Percentiles rank a stretch among this genome's conserved stretches.
These are phyloP conservation scores for Paecilomyces variotii DNA, from an alignment of 2,329 filamentous ascomycete genomes.

Conservation along the genomic window DNA sequence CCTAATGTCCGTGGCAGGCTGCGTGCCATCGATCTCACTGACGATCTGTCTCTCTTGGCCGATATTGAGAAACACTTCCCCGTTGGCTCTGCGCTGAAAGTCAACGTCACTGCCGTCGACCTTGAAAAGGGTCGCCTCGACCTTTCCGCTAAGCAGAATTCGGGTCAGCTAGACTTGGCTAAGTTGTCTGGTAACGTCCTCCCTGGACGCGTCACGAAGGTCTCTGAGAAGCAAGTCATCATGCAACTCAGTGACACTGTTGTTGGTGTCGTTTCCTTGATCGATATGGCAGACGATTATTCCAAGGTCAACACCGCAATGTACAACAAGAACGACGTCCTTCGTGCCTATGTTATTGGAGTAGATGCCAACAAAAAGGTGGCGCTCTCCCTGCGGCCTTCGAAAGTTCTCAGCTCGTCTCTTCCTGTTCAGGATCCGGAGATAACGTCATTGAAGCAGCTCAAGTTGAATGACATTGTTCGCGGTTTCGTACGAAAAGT, in stretches of 20 bases:
- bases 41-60: slow-evolving; percentile 71
- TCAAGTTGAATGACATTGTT: slow-evolving; percentile 69
- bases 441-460: slow-evolving; percentile 60
- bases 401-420: slow-evolving; percentile 79
- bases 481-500: slow-evolving; percentile 91
- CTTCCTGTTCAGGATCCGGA: slow-evolving; percentile 74
- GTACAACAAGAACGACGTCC: slow-evolving; percentile 74
- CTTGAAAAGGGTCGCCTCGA: slow-evolving; percentile 67
- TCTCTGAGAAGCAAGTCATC: slow-evolving; percentile 73
- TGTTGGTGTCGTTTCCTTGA: slow-evolving; percentile 70
- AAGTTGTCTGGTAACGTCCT: slow-evolving; percentile 75
- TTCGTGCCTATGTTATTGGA: slow-evolving; percentile 76
- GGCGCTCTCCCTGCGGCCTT: slow-evolving; percentile 73
- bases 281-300: slow-evolving; percentile 82
- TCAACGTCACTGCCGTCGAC: slow-evolving; percentile 70
- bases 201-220: slow-evolving; percentile 74
- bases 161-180: slow-evolving; percentile 57
- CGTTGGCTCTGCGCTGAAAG: slow-evolving; percentile 77
- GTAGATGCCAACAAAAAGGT: slow-evolving; percentile 83
- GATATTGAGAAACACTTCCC: slow-evolving; percentile 76
- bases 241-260: slow-evolving; percentile 77
- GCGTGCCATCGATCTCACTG: slow-evolving; percentile 72
- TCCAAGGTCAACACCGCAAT: slow-evolving; percentile 66
- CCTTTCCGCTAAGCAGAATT: slow-evolving; percentile 65
- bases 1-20: slow-evolving; percentile 82